phyloP scores from a whole-genome alignment of 2,329 filamentous ascomycete genomes.

The Sclerotinia nivalis region DNA sequence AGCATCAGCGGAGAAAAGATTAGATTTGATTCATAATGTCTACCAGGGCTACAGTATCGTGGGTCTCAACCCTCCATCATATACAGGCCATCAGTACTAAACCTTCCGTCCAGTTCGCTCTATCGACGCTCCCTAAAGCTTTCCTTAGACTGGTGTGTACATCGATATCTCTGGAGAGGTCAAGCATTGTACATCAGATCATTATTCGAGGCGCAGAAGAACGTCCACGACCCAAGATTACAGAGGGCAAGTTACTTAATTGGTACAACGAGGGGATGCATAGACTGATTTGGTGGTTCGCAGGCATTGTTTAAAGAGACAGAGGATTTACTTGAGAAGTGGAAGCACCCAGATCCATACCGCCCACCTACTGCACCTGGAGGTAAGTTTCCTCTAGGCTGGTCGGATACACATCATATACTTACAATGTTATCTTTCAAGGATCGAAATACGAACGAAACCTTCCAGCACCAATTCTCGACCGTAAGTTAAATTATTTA shows the following conservation, averaged over 20 bases:
- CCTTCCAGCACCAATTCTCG: slow-evolving; percentile 73
- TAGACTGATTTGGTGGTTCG: slow-evolving; percentile 26
- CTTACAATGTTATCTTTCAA: slow-evolving; percentile 43
- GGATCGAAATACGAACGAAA: slow-evolving; percentile 97
- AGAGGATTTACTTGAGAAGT: slow-evolving; percentile 82
- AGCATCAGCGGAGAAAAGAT: slow-evolving; percentile 4
- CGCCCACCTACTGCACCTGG: slow-evolving; percentile 86
- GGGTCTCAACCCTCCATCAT: slow-evolving; percentile 23
- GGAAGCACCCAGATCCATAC: slow-evolving; percentile 98
- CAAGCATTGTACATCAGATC: slow-evolving; percentile 95
- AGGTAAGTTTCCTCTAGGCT: slow-evolving; percentile 56
- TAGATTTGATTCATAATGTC: slow-evolving; percentile 36
- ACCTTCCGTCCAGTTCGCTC: slow-evolving; percentile 56
- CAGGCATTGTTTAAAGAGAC: slow-evolving; percentile 85
- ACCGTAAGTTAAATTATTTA: slow-evolving; percentile 62
- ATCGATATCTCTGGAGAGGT: slow-evolving; percentile 89
- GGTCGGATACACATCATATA: slow-evolving; percentile 1
- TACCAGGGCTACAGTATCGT: slow-evolving; percentile 42
- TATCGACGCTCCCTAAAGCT: slow-evolving; percentile 94
- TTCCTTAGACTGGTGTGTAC: slow-evolving; percentile 91
- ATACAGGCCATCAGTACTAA: background rate
- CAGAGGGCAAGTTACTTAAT: slow-evolving; percentile 57
- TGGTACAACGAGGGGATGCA: background rate
- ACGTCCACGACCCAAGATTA: slow-evolving; percentile 80
- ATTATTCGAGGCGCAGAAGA: slow-evolving; percentile 89